Evolutionary conservation across 306 rosid genomes (phyloP).

Genomic region (Purshia tridentata): DNA sequence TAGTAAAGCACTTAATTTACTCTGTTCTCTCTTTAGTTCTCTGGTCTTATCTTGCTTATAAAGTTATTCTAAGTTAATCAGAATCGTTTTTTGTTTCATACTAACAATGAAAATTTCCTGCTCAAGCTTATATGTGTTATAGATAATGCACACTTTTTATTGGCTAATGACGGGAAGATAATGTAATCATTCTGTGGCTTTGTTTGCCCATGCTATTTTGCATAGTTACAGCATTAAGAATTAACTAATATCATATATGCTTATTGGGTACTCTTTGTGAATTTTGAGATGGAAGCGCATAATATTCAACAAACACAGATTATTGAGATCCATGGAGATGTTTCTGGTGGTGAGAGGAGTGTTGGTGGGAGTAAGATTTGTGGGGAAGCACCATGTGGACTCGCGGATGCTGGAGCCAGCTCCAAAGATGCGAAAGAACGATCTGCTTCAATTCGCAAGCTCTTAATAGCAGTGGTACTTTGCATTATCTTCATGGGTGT

Average conservation of each 20-base stretch:
- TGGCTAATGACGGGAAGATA: not conserved
- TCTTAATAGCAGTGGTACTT: conserved; percentile 57
- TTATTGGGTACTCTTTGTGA: not conserved
- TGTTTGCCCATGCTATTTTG: not conserved
- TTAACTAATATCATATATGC: not conserved
- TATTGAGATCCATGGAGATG: conserved; percentile 49
- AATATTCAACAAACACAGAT: conserved; percentile 38
- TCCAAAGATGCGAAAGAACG: conserved; percentile 69
- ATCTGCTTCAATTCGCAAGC: conserved; percentile 63
- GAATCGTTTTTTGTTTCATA: not conserved
- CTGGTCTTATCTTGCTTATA: not conserved
- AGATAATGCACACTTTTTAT: not conserved
- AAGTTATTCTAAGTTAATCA: not conserved
- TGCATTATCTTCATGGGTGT: conserved; percentile 68
- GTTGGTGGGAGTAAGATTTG: conserved; percentile 53
- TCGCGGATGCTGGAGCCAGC: conserved; percentile 51
- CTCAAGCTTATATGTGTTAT: not conserved
- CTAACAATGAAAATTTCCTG: not conserved
- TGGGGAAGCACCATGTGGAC: conserved; percentile 73
- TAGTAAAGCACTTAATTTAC: not conserved
- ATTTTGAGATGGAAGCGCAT: conserved; percentile 59
- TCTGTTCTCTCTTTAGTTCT: not conserved
- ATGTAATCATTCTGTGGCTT: not conserved
- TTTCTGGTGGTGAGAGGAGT: conserved; percentile 27
- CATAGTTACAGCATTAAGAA: not conserved